phyloP scores from a whole-genome alignment of 75 land plant species.

The Cunninghamia lanceolata region DNA sequence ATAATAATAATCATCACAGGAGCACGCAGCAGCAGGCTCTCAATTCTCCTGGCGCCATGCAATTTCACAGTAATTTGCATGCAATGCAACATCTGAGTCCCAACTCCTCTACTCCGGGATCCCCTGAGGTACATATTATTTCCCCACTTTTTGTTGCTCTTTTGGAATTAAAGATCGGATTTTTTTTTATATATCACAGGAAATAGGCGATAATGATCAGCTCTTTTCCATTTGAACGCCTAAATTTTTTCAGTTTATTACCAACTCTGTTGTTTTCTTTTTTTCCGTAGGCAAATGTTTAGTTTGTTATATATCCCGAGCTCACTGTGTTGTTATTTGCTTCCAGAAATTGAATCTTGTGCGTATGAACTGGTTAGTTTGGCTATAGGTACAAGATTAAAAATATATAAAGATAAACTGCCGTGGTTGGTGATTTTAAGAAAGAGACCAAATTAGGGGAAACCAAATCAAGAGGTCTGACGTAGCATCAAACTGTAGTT shows the following conservation, averaged over 20 bases:
- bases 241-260: background rate
- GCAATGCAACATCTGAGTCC: background rate
- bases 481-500: too few species aligned
- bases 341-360: background rate
- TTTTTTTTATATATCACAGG: too few species aligned
- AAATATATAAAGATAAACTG: too few species aligned
- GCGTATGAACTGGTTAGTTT: background rate
- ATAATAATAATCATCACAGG: background rate
- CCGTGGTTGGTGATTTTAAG: too few species aligned
- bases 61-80: background rate
- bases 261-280: background rate
- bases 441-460: too few species aligned
- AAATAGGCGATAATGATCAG: background rate
- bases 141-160: background rate
- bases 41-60: background rate
- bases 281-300: background rate
- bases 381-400: background rate
- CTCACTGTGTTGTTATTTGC: background rate
- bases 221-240: background rate
- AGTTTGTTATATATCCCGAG: background rate
- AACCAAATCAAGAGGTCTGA: too few species aligned
- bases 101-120: background rate
- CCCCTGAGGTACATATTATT: background rate
- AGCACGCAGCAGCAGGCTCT: background rate
- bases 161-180: background rate